A percentile compares a stretch with the other conserved stretches of the same genome.
Conservation (phyloP, 139 green algal genomes). For the Chlamydomonas asymmetrica region DNA sequence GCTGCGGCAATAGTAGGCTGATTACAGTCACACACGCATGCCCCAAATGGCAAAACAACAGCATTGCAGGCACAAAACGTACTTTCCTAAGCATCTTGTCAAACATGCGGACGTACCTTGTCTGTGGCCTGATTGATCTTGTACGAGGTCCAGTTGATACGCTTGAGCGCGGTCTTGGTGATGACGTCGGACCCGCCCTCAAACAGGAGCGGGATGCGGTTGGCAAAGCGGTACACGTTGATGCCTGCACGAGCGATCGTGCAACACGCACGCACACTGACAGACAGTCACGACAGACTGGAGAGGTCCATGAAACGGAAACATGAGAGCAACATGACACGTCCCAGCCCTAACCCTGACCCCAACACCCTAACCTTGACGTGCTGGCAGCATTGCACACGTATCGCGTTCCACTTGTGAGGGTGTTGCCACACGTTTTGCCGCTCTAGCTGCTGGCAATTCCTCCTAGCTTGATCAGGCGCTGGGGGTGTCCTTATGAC, state of each 20-base stretch:
- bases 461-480: too few species aligned
- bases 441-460: too few species aligned
- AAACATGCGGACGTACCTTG: too few species aligned
- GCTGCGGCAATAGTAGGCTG: too few species aligned
- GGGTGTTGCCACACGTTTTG: too few species aligned
- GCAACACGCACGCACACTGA: neutral
- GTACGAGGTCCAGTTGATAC: slow-evolving; percentile 93
- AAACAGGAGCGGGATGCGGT: slow-evolving; percentile 97
- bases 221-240: slow-evolving; percentile 94
- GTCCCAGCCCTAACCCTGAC: too few species aligned
- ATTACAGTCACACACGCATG: neutral
- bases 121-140: slow-evolving; percentile 94
- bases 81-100: too few species aligned
- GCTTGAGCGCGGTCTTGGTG: slow-evolving; percentile 87
- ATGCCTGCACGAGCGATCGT: slow-evolving; percentile 54
- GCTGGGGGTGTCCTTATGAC: too few species aligned
- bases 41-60: neutral
- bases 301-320: neutral
- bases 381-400: too few species aligned
- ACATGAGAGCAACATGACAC: neutral
- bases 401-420: too few species aligned
- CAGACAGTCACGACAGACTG: neutral
- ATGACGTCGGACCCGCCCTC: slow-evolving; percentile 92
- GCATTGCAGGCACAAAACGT: too few species aligned
- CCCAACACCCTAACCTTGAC: too few species aligned